Percentiles rank a stretch among this genome's conserved stretches.
These are phyloP conservation scores for Aspergillus floridensis DNA, from an alignment of 2,329 filamentous ascomycete genomes.

Conservation along the genomic window DNA sequence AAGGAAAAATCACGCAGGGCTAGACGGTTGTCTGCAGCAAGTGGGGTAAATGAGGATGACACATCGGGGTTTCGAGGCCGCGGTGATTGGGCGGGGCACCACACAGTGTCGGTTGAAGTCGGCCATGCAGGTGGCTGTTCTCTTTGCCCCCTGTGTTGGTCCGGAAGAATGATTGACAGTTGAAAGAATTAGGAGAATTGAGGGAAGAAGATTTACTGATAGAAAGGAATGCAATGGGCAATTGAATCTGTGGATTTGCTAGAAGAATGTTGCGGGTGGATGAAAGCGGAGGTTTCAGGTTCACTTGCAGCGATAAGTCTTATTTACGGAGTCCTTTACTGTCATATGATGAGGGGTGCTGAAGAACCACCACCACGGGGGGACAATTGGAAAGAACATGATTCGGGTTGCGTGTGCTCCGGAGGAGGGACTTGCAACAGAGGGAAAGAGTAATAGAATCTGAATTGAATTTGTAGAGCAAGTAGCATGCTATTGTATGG, in stretches of 20 bases:
- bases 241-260: neutral
- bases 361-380: no score
- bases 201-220: neutral
- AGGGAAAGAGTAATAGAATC: no score
- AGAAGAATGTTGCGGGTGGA: neutral
- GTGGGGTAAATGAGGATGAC: neutral
- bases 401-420: no score
- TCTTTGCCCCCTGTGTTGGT: neutral
- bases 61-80: neutral
- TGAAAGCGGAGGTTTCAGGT: neutral
- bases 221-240: neutral
- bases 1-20: neutral
- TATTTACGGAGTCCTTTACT: no score
- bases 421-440: no score
- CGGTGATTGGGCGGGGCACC: neutral
- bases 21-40: neutral
- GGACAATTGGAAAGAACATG: no score
- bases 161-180: neutral
- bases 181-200: no score
- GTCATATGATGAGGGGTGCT: no score
- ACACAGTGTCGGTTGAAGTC: neutral
- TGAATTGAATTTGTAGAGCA: neutral
- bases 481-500: no score
- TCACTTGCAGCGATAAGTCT: neutral
- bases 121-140: neutral